Evolutionary conservation across 306 rosid genomes (phyloP).

Genomic region (Oxytropis ochrocephala): DNA sequence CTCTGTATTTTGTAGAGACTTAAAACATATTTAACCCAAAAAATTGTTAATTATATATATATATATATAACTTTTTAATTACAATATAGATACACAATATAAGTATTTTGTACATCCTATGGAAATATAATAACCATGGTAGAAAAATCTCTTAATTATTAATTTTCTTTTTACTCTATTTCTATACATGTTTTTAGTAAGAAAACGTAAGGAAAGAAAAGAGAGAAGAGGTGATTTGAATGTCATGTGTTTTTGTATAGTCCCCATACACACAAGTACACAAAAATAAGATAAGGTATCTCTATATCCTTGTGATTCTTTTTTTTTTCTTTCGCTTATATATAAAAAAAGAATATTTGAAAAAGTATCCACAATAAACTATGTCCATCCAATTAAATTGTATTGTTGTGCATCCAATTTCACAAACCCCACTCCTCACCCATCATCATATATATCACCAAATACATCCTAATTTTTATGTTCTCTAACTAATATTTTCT

Average conservation of each 20-base stretch:
- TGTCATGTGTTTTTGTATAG: not conserved
- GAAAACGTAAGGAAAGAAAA: not conserved
- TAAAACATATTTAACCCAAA: too few species aligned
- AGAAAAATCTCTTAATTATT: not conserved
- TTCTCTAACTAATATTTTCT: conserved; percentile 1
- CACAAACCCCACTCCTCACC: conserved; percentile 36
- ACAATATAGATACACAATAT: not conserved
- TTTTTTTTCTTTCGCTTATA: not conserved
- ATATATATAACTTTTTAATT: not conserved
- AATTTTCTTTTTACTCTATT: not conserved
- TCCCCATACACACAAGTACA: not conserved
- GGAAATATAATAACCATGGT: too few species aligned
- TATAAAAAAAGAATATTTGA: not conserved
- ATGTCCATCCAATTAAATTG: conserved; percentile 55
- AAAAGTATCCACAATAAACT: conserved; percentile 44
- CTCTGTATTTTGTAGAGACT: too few species aligned
- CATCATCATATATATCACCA: conserved; percentile 63
- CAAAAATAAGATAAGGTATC: conserved; percentile 33
- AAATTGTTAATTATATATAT: too few species aligned
- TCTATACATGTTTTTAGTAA: not conserved
- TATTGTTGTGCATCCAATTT: conserved; percentile 59
- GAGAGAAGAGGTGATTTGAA: not conserved
- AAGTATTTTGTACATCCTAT: too few species aligned
- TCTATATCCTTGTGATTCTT: conserved; percentile 7
- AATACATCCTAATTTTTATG: conserved; percentile 29